phyloP scores from a whole-genome alignment of 2,329 filamentous ascomycete genomes.

The Cladophialophora bantiana region DNA sequence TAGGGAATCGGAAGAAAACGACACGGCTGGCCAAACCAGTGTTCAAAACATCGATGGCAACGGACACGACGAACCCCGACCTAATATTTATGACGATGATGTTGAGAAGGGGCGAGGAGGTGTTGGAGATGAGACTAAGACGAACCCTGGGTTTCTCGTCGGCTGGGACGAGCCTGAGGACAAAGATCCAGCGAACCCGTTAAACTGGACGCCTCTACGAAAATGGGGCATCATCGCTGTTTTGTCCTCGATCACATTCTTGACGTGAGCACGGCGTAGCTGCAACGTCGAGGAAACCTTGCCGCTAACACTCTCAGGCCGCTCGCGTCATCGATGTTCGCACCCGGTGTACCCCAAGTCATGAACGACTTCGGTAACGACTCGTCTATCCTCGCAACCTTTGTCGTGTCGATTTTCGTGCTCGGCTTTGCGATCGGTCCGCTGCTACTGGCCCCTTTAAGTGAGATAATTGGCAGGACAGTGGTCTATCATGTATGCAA shows the following conservation, averaged over 20 bases:
- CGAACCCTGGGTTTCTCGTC: too few species aligned
- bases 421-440: constrained; percentile 66
- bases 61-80: too few species aligned
- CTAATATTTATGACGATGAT: too few species aligned
- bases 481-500: constrained; percentile 64
- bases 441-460: constrained; percentile 63
- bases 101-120: too few species aligned
- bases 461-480: constrained; percentile 69
- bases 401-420: constrained; percentile 67
- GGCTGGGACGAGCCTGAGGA: constrained; percentile 45
- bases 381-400: constrained; percentile 53
- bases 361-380: constrained; percentile 54
- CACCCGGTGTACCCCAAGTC: constrained; percentile 50
- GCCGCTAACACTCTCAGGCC: background rate
- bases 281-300: background rate
- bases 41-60: too few species aligned
- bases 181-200: constrained; percentile 53
- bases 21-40: too few species aligned
- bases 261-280: background rate
- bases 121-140: too few species aligned
- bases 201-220: constrained; percentile 60
- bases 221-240: constrained; percentile 59
- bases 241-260: constrained; percentile 48
- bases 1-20: too few species aligned
- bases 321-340: constrained; percentile 52